Base-by-base conservation (phyloP, 495 filamentous ascomycete genomes). In the Pyrenula aspistea region DNA sequence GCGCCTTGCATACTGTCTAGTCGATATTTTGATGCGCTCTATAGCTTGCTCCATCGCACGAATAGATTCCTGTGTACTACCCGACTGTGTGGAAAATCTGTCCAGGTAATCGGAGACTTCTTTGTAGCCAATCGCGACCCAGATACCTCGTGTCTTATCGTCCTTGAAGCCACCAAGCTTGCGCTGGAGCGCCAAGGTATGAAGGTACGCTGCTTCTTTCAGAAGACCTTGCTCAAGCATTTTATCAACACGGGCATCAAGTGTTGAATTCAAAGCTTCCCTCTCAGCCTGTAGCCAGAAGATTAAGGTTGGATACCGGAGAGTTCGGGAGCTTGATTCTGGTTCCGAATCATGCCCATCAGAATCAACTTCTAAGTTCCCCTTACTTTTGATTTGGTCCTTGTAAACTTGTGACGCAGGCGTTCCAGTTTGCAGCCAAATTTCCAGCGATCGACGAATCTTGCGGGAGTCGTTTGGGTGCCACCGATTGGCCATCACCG, bases 61-160 rank as follows among this genome's bases (percentile, higher is more conserved):
- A 0, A 82, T 57, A 0, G 60, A 59, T 54, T 74, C 65, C 1
- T 82, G 61, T 23, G 82, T 72, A 23, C 64, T 68, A 1, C 55
- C 52, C 0, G 62, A 59, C 1, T 61, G 71, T 10, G 72, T 58
- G 48, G 70, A 60, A 23, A 82, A 59, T 4, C 82, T 79, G 2
- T 72, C 57, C 21, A 91, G 72, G 59, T 88, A 95, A 0, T 78
- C 75, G 53, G 85, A 75, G 66, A 96, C 82, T 67, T 99, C 89
- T 63, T 93, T 95, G 67, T 89, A 96, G 0, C 94, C 94, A 61
- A 99, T 97, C 11, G 91, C 92, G 53, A 93, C 83, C 89, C 91
- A 97, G 12, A 97, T 93, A 2, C 94, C 94, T 24, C 83, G 80
- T 0, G 79, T 85, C 53, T 77, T 73, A 60, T 97, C 88, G 21